Evolutionary conservation across 2,329 filamentous ascomycete genomes (phyloP), one percentile per base, ranked within the genome.

Genomic region (Phyllosticta paracitricarpa): DNA sequence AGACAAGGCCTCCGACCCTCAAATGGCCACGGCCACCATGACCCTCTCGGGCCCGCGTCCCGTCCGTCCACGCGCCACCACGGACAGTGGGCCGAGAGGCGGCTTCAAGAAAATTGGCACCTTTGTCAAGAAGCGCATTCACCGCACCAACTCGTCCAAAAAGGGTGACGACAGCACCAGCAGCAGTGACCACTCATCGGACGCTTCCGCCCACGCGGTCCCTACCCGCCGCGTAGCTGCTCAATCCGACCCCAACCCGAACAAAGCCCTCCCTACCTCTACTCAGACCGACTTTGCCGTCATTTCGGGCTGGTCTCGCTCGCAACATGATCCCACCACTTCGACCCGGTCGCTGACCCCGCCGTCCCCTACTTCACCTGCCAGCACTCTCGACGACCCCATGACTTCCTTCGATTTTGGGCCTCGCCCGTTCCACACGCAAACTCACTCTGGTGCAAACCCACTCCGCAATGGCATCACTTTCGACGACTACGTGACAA

Each of bases 331-430:
- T 53, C 72, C 76, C 1, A 72, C 74, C 51, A 68, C 67, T 30
- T 72, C 70, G 1, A 75, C 75, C 7, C 70, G 69, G 10, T 69
- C 70, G 25, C 70, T 71, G 62, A 72, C 72, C 2, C 75, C 75
- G 8, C 71, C 73, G 35, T 71, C 72, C 10, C 69, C 73, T 17
- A 64, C 67, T 53, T 76, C 73, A 5, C 71, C 73, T 22, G 53
- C 26, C 24, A 60, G 35, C 40, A 40, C 22, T 1, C 55, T 53
- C 14, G 7, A n/a, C 24, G 35, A 54, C 25, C 54, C 40, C 14
- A 48, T 48, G 40, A 6, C 40, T n/a, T 48, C 40, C 14, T 48
- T 48, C 14, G 40, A 48, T 17, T 48, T 48, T 48, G 40, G 40
- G 17, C 17, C 40, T 48, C 40, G 40, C 3, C 40, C 40, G 40